Evolutionary conservation across 148 eudicot genomes (phyloP).

Genomic region (Fallopia convolvulus): DNA sequence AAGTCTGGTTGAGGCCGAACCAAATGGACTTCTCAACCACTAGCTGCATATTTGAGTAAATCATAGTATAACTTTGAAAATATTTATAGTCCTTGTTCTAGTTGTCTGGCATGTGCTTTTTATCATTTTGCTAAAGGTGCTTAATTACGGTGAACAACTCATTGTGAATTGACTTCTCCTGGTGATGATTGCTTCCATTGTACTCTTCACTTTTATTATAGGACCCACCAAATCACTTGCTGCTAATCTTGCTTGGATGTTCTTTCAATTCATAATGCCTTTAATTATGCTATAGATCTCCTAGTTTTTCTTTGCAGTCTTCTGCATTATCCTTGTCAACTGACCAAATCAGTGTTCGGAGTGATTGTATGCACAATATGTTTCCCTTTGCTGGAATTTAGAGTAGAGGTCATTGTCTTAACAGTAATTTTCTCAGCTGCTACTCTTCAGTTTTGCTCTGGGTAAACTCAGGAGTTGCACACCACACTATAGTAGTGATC

Average conservation of each 20-base stretch:
- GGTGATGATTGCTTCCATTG: neutral
- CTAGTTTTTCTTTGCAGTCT: neutral
- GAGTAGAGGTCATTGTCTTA: neutral
- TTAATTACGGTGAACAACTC: neutral
- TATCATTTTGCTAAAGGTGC: neutral
- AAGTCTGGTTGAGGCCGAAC: slow-evolving; percentile 13
- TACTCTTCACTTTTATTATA: neutral
- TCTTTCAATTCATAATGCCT: neutral
- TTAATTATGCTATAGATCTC: neutral
- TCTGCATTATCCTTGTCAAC: neutral
- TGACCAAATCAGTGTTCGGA: neutral
- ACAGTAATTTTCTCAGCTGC: neutral
- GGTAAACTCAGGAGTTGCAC: too few relatives aligned
- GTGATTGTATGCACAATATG: neutral
- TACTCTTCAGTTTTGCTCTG: neutral
- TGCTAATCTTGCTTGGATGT: neutral
- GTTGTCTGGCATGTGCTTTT: neutral
- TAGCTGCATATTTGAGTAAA: neutral
- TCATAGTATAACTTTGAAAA: neutral
- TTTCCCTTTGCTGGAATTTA: neutral
- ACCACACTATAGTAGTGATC: too few relatives aligned
- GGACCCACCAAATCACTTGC: neutral
- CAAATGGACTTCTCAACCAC: slow-evolving; percentile 2
- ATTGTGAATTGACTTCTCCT: neutral
- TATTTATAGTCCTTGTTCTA: neutral